These are phyloP conservation scores for Bipolaris sorokiniana DNA, from an alignment of 2,329 filamentous ascomycete genomes.

Conservation along the genomic window DNA sequence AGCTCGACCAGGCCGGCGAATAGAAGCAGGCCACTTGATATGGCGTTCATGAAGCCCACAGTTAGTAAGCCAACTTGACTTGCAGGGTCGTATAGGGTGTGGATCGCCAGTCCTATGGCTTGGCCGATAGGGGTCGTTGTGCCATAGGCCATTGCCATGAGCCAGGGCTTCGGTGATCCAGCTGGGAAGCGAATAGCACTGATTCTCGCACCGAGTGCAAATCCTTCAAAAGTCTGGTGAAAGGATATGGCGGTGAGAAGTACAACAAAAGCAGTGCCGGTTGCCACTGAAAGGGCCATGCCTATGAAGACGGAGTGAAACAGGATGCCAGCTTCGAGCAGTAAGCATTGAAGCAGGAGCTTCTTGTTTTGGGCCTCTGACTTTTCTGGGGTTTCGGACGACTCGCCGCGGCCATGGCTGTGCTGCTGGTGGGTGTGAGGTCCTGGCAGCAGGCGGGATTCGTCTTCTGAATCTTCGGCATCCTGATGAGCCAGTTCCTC, in stretches of 20 bases:
- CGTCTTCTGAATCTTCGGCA: conserved; percentile 36
- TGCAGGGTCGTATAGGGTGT: conserved; percentile 58
- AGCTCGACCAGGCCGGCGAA: conserved; percentile 59
- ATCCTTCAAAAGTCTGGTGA: conserved; percentile 73
- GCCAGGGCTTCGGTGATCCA: conserved; percentile 75
- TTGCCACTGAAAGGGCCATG: conserved; percentile 73
- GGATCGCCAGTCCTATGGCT: conserved; percentile 57
- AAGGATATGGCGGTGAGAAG: conserved; percentile 73
- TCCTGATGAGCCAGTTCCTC: conserved; percentile 44
- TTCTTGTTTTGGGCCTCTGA: conserved; percentile 60
- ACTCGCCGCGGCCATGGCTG: conserved; percentile 16
- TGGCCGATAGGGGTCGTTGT: conserved; percentile 61
- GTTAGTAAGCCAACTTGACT: conserved; percentile 57
- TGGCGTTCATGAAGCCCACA: conserved; percentile 59
- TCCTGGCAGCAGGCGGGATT: conserved; percentile 40
- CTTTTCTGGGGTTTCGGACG: conserved; percentile 32
- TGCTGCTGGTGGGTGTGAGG: conserved; percentile 28
- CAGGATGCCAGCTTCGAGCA: conserved; percentile 78
- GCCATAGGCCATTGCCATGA: conserved; percentile 69
- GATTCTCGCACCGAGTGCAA: conserved; percentile 73
- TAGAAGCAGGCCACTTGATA: conserved; percentile 55
- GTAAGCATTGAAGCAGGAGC: conserved; percentile 73
- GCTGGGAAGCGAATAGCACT: conserved; percentile 72
- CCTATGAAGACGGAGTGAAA: conserved; percentile 81
- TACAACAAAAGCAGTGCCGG: conserved; percentile 68